Evolutionary conservation across 208 protist genomes (phyloP).

Genomic region (Angomonas deanei): DNA sequence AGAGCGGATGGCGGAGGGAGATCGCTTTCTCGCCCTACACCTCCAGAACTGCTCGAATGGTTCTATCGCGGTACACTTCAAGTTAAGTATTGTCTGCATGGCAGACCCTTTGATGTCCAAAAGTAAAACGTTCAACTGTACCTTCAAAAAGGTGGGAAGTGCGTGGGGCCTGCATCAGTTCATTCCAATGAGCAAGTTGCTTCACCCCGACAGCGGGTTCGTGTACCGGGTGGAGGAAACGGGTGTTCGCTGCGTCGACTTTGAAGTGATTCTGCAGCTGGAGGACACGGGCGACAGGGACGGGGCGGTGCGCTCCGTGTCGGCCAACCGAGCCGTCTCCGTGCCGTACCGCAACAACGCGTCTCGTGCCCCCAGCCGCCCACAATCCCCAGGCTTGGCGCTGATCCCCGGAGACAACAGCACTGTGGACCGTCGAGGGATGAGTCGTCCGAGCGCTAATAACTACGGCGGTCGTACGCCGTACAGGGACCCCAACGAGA

Average conservation of each 20-base stretch:
- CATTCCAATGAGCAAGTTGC: constrained; percentile 46
- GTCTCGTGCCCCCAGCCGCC: constrained; percentile 6
- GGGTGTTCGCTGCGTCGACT: constrained; percentile 54
- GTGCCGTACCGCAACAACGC: neutral
- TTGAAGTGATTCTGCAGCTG: constrained; percentile 73
- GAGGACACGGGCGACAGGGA: constrained; percentile 15
- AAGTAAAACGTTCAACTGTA: constrained; percentile 80
- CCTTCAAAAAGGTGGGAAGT: constrained; percentile 72
- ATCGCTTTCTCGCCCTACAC: constrained; percentile 71
- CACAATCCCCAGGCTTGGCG: neutral
- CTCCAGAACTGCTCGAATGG: constrained; percentile 70
- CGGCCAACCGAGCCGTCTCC: neutral
- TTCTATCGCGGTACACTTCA: constrained; percentile 59
- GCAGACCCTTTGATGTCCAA: constrained; percentile 55
- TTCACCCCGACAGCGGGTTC: constrained; percentile 52
- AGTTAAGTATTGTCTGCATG: constrained; percentile 57
- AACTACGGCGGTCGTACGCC: neutral
- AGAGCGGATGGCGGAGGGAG: constrained; percentile 36
- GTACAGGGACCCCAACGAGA: constrained; percentile 15
- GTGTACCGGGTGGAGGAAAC: constrained; percentile 64
- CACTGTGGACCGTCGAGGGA: constrained; percentile 20
- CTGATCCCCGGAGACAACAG: constrained; percentile 22
- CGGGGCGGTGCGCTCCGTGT: constrained; percentile 23
- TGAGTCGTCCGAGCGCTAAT: neutral
- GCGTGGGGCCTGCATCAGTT: constrained; percentile 89